Evolutionary conservation across 495 filamentous ascomycete species (phyloP).

Genomic region (Podospora tetraspora): DNA sequence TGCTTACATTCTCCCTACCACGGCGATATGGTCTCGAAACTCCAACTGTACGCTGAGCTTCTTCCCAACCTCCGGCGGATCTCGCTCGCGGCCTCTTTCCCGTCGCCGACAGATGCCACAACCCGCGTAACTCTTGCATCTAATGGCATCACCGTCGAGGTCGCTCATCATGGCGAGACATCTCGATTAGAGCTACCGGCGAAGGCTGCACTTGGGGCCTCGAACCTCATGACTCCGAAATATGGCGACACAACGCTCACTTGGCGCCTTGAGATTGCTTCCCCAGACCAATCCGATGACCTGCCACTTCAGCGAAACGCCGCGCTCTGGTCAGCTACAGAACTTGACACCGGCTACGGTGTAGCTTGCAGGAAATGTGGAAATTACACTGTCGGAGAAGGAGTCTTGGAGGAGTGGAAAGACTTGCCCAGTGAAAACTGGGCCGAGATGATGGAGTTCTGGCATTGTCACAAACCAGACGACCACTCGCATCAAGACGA

Average conservation of each 20-base stretch:
- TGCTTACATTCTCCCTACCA: not conserved
- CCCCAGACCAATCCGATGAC: constrained; percentile 10
- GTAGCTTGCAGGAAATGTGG: constrained; percentile 63
- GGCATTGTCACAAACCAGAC: constrained; percentile 95
- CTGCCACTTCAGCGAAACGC: constrained; percentile 27
- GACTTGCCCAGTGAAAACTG: constrained; percentile 94
- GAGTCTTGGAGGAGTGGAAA: constrained; percentile 65
- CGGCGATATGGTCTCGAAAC: constrained; percentile 18
- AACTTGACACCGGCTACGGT: constrained; percentile 48
- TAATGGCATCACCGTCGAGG: constrained; percentile 46
- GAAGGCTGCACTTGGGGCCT: constrained; percentile 39
- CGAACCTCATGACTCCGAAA: constrained; percentile 32
- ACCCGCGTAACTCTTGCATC: constrained; percentile 48
- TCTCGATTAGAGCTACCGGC: constrained; percentile 63
- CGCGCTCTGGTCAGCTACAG: constrained; percentile 67
- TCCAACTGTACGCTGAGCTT: constrained; percentile 73
- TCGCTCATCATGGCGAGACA: constrained; percentile 49
- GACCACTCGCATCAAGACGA: constrained; percentile 25
- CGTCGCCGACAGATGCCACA: constrained; percentile 39
- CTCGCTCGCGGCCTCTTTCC: constrained; percentile 64
- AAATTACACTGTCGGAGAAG: constrained; percentile 37
- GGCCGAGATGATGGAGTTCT: constrained; percentile 99
- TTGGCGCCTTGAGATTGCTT: constrained; percentile 61
- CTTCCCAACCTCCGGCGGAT: constrained; percentile 82
- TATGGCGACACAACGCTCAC: constrained; percentile 47